A percentile compares a stretch with the other conserved stretches of the same genome.
phyloP scores from a whole-genome alignment of 78 protist genomes.

The Monosiga brevicollis region DNA sequence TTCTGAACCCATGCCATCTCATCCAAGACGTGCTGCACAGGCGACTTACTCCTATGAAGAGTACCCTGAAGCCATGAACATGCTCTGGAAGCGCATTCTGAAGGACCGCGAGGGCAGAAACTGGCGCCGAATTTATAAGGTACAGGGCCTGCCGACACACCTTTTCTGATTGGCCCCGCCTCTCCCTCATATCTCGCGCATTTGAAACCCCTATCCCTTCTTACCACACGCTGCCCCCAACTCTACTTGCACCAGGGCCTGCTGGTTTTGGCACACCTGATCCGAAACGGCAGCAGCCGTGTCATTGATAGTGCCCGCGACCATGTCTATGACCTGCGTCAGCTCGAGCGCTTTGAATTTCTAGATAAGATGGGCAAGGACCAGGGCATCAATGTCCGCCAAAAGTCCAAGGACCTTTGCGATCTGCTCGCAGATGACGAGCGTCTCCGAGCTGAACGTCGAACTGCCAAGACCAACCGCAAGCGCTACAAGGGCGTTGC shows the following conservation, averaged over 20 bases:
- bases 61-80: constrained; percentile 13
- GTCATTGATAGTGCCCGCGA: constrained; percentile 21
- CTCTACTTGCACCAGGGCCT: constrained; percentile 1
- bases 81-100: constrained; percentile 23
- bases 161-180: too few species aligned
- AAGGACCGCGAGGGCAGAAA: constrained; percentile 10
- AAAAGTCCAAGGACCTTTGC: constrained; percentile 19
- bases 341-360: background rate
- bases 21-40: too few species aligned
- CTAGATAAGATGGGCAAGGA: constrained; percentile 22
- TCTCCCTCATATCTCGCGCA: too few species aligned
- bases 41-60: background rate
- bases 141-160: too few species aligned
- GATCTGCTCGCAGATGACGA: constrained; percentile 15
- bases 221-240: too few species aligned
- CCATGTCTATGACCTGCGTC: constrained; percentile 7
- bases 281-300: constrained; percentile 22
- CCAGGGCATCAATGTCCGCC: constrained; percentile 19
- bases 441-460: constrained; percentile 26
- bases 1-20: too few species aligned
- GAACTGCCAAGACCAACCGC: background rate
- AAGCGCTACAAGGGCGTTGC: background rate
- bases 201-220: too few species aligned
- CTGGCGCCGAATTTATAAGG: constrained; percentile 32
- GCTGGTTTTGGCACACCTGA: constrained; percentile 21